Evolutionary conservation across 1,284 basidiomycete species (phyloP).

Genomic region (Trichosporon sp.): DNA sequence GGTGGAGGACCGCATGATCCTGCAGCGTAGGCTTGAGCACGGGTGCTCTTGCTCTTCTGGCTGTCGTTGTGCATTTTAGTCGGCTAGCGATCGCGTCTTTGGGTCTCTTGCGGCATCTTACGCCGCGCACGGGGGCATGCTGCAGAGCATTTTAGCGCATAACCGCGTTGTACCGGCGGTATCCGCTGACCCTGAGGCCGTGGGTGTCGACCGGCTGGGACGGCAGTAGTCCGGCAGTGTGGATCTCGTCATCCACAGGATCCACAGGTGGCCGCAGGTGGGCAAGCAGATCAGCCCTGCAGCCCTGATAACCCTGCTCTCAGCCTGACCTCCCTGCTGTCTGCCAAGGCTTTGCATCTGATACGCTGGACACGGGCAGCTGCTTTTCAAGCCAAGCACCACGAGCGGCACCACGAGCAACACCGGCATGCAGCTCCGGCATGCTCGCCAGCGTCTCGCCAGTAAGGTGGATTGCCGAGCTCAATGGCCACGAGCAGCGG

Average conservation of each 20-base stretch:
- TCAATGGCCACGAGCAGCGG: too few species aligned
- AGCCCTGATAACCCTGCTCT: too few species aligned
- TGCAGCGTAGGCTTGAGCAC: not conserved
- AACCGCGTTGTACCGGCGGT: not conserved
- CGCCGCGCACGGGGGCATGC: not conserved
- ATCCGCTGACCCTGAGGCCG: not conserved
- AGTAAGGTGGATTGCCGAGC: too few species aligned
- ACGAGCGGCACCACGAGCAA: too few species aligned
- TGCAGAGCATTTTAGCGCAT: not conserved
- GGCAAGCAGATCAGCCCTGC: too few species aligned
- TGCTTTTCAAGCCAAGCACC: too few species aligned
- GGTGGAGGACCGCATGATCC: too few species aligned
- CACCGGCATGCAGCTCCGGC: too few species aligned
- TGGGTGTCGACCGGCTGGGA: not conserved
- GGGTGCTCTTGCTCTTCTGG: not conserved
- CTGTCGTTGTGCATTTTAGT: not conserved
- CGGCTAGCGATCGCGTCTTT: not conserved
- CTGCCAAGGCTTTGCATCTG: not conserved
- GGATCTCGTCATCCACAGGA: not conserved
- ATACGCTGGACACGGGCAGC: too few species aligned
- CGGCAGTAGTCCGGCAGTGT: not conserved
- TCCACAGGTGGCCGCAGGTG: not conserved
- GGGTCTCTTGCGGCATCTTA: not conserved
- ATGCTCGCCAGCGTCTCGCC: too few species aligned
- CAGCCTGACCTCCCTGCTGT: not conserved